Base-by-base conservation (phyloP, 768 basidiomycete species). In the Epithele typhae region DNA sequence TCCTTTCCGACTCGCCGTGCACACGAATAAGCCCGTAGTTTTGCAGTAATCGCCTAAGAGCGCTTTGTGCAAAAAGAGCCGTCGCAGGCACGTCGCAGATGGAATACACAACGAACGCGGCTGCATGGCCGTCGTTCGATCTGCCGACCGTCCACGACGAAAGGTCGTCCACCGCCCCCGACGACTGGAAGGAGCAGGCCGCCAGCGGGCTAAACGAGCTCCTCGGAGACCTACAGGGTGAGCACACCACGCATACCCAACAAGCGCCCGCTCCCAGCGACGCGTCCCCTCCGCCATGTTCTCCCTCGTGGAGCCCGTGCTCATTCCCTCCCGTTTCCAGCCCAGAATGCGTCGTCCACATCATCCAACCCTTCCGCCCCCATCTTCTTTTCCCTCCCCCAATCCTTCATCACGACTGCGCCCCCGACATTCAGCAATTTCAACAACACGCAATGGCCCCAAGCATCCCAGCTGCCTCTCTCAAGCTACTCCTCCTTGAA, bases 401-500 rank as follows among this genome's bases (percentile, higher is more conserved):
- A 66, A 64, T 40, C 77, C 67, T 71, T 3, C 73, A 76, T 12
- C 81, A 75, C 61, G 76, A 76, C 49, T 70, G 75, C 5, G 72
- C 79, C 57, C 59, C 75, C 2, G 85, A 83, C 49, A 74, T 77
- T n/a, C 56, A 72, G 79, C 44, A 49, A 11, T 42, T 40, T 45
- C 43, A n/a, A 54, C 73, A 7, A 30, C n/a, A n/a, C n/a, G n/a
- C 27, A 30, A 1, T 56, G 63, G 17, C 58, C 70, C 7, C 61
- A 67, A 1, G n/a, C n/a, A n/a, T n/a, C n/a, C n/a, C 58, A 64
- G 8, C 43, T 87, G 1, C 87, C 87, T 0, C 62, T 89, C 23
- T 87, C 87, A 12, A 80, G 67, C 49, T 89, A 87, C 51, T 89
- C 87, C n/a, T 79, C 80, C 37, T 65, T 88, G 39, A 87, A 88